Base-by-base conservation (phyloP, 2,329 filamentous ascomycete species). In the Dendryphion nanum region DNA sequence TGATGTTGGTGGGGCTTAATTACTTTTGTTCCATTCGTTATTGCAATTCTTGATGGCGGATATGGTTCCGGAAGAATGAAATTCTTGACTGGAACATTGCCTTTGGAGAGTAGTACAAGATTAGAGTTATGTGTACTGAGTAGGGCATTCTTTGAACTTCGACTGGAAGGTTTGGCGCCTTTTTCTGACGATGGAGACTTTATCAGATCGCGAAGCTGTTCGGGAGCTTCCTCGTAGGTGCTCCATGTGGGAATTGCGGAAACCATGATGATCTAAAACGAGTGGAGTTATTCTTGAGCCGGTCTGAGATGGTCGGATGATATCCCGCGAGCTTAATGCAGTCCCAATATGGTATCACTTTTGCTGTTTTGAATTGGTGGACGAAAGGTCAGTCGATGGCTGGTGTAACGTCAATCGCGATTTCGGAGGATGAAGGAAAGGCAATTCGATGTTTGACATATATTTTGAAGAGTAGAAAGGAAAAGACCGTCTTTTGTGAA, bases 141-240 rank as follows among this genome's bases (percentile, higher is more conserved):
- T 3, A 55, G 45, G 6, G 38, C 14, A 4, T 44, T 32, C 32
- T 44, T 40, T 20, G 47, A 43, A n/a, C 28, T n/a, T 30, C 36
- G 43, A 4, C 33, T 31, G 4, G 36, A 30, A 4, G 40, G 38
- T 3, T 30, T 23, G 18, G 35, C 18, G 1, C 41, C 44, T 18
- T 34, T 38, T 16, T 45, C 31, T 10, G 37, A 19, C 8, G 31
- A 10, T 8, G 15, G 35, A 7, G 43, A 33, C 18, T 47, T 44
- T 8, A 40, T 7, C n/a, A 57, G 37, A 5, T 51, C 44, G 26
- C 48, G 45, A 13, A 49, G 30, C 6, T 33, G 34, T 10, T 55
- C 50, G 2, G 53, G 50, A 8, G 34, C 30, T 28, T 52, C 51
- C 34, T 57, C 53, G 38, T 57, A 55, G 7, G 38, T 47, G 35